Base-by-base conservation (phyloP, 768 basidiomycete species). In the Hemileccinum impolitum region DNA sequence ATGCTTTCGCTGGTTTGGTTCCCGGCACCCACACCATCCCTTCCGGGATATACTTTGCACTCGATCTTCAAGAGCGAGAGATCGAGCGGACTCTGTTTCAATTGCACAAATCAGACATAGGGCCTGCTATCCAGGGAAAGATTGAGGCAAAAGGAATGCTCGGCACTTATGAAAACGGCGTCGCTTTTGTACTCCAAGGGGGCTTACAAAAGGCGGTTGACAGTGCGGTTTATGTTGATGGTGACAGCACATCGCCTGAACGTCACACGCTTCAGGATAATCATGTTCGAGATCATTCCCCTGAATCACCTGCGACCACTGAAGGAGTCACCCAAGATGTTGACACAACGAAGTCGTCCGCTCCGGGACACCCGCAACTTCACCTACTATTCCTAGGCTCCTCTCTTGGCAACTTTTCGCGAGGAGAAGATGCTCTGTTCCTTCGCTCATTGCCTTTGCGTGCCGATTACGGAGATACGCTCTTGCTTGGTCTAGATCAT, bases 311-410 rank as follows among this genome's bases (percentile, higher is more conserved):
- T 8, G 45, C 55, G 10, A 61, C 76, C 11, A 55, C 68, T 3
- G 51, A 34, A 52, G 41, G 36, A 31, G 37, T 30, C 25, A 39
- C 39, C 11, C 21, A 43, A 18, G 52, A 51, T n/a, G 14, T 43
- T 17, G 38, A 44, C 12, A 30, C 15, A 11, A 50, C 39, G 3
- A 61, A 65, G 5, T 73, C 75, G 10, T 77, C 81, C 18, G 79
- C 77, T 1, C 78, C 77, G 36, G 79, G 75, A 18, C 65, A 71
- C 39, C 66, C 70, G 3, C 84, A 88, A 13, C 66, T 92, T 28
- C 94, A 96, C 61, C 72, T 97, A 45, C 72, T 98, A 52, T 97
- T 96, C 73, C 73, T 98, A 15, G 96, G 95, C 0, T 94, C 90
- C 0, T 90, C 91, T 1, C 64, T 98, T 7, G 96, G 94, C 7